Evolutionary conservation across 192 early-diverging fungal genomes (phyloP).

Genomic region (Rhizophagus sp.): DNA sequence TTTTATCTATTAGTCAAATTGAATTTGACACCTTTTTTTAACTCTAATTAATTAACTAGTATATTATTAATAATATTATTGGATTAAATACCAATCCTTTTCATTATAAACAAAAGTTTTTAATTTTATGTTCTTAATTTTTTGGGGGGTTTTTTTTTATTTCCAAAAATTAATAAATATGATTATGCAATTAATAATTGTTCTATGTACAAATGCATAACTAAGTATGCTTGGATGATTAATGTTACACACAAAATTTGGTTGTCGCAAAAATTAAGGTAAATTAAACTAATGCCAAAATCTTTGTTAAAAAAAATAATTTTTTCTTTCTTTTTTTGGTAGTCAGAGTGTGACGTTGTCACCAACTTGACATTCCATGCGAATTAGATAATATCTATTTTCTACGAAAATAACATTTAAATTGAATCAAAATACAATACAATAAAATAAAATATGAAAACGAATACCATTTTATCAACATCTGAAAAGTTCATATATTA

Average conservation of each 20-base stretch:
- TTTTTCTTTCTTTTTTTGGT: neutral
- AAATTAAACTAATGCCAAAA: constrained; percentile 14
- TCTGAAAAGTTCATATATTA: neutral
- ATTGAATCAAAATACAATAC: neutral
- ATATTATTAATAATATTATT: too few relatives aligned
- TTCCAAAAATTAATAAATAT: neutral
- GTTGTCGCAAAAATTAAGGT: neutral
- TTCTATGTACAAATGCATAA: constrained; percentile 13
- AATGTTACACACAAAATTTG: neutral
- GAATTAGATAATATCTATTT: constrained; percentile 10
- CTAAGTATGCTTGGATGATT: neutral
- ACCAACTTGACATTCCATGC: constrained; percentile 6
- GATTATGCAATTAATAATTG: neutral
- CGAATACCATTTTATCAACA: neutral
- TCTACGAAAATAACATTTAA: constrained; percentile 6
- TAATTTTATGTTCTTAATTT: too few relatives aligned
- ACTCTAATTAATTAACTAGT: too few relatives aligned
- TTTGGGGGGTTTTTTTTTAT: neutral
- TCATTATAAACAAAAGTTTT: too few relatives aligned
- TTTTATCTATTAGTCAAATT: too few relatives aligned
- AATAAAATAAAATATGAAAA: neutral
- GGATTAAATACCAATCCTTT: too few relatives aligned
- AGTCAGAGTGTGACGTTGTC: neutral
- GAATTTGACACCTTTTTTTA: too few relatives aligned
- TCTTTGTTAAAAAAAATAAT: constrained; percentile 4